Evolutionary conservation across 2,329 filamentous ascomycete genomes (phyloP), one percentile per base, ranked within the genome.

Genomic region (Colletotrichum viniferum): DNA sequence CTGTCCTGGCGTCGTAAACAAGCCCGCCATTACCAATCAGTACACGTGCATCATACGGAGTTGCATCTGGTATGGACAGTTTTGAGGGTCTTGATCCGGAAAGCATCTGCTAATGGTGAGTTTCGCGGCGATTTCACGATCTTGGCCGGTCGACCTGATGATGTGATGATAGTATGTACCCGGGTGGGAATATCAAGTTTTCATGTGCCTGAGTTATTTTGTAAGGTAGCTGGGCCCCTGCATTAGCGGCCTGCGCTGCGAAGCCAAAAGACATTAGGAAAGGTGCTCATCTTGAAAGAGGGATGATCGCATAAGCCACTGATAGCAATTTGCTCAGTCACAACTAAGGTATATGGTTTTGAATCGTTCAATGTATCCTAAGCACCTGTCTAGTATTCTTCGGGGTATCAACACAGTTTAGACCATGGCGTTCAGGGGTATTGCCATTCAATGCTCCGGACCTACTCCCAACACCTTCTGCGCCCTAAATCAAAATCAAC

Each of bases 61-160:
- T 5, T 83, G 81, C 52, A 38, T 74, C 18, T 81, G 78, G 68
- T 82, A 81, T 32, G 81, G 81, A 3, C 79, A 78, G 10, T 83
- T 83, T 18, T 81, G 71, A 77, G 18, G 38, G 55, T 58, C 4
- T 52, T 52, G 7, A 52, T 52, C 10, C n/a, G 3, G 43, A 12
- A 13, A 24, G n/a, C n/a, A 48, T 52, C 43, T 52, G 43, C 43
- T 21, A 21, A 24, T 52, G 43, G 43, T 52, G 7, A 52, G 43
- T 52, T 52, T 52, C n/a, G n/a, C 12, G 43, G 10, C 10, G 43
- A 52, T 52, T 52, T 52, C 10, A 52, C n/a, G 43, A 52, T 52
- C 43, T 52, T 52, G n/a, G 43, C 12, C n/a, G 6, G 43, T 52
- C 43, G n/a, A 52, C n/a, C 43, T 52, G 43, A 52, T 52, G 43